These are phyloP conservation scores for Colletotrichum sp. DNA, from an alignment of 2,329 filamentous ascomycete genomes.

Conservation along the genomic window DNA sequence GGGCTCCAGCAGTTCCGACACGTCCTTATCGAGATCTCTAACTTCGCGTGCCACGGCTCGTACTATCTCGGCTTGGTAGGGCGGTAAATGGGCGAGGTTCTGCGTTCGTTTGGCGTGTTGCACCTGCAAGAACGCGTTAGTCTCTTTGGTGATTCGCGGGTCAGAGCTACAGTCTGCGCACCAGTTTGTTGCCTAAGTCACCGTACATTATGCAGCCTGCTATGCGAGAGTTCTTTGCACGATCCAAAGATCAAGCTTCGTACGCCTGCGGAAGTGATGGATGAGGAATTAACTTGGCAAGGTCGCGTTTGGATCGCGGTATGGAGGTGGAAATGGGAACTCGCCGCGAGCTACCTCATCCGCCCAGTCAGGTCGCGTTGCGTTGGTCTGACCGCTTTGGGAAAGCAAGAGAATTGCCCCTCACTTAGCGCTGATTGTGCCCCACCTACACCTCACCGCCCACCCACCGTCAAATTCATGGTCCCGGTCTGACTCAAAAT, in stretches of 20 bases:
- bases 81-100: constrained; percentile 82
- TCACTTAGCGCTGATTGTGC: constrained; percentile 12
- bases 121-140: constrained; percentile 61
- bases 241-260: not conserved
- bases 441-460: constrained; percentile 14
- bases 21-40: constrained; percentile 89
- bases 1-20: constrained; percentile 77
- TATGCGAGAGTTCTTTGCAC: not conserved
- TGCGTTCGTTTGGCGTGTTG: constrained; percentile 96
- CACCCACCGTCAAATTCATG: not conserved
- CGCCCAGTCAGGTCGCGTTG: not conserved
- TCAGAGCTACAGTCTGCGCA: constrained; percentile 39
- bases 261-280: not conserved
- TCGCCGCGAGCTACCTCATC: not conserved
- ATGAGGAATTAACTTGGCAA: not conserved
- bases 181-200: constrained; percentile 85
- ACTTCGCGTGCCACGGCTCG: constrained; percentile 89
- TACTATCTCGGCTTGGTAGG: constrained; percentile 91
- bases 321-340: not conserved
- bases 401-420: constrained; percentile 5
- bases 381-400: constrained; percentile 15
- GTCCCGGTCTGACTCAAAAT: not conserved
- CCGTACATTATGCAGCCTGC: constrained; percentile 74
- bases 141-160: not conserved
- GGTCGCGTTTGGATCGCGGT: not conserved